Conservation (phyloP, 768 basidiomycete genomes). For the Psilocybe subaeruginosa region DNA sequence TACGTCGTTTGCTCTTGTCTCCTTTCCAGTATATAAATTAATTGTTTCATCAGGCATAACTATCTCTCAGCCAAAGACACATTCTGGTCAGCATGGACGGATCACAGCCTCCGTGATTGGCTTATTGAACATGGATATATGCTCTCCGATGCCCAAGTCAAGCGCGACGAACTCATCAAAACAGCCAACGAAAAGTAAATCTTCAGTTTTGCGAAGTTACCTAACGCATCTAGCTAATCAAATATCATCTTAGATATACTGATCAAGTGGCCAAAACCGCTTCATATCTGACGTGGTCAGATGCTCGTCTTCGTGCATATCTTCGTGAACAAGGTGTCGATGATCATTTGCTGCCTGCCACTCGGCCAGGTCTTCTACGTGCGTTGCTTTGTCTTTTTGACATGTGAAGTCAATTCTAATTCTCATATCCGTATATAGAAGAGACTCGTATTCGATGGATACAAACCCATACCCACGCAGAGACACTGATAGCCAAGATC, state of each 20-base stretch:
- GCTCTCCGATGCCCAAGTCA: constrained; percentile 58
- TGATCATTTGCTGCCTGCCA: constrained; percentile 67
- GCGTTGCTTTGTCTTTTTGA: constrained; percentile 22
- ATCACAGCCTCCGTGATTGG: constrained; percentile 73
- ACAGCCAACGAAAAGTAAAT: constrained; percentile 72
- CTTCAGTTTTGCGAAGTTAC: not conserved
- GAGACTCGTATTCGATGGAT: constrained; percentile 83
- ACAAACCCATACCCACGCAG: constrained; percentile 59
- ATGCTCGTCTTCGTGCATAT: constrained; percentile 89
- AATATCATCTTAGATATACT: constrained; percentile 45
- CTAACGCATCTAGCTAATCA: not conserved
- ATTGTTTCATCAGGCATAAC: constrained; percentile 55
- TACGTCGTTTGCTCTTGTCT: constrained; percentile 32
- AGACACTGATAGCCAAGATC: constrained; percentile 61
- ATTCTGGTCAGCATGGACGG: constrained; percentile 71
- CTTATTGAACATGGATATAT: constrained; percentile 75
- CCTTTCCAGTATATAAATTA: not conserved
- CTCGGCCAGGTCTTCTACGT: constrained; percentile 82
- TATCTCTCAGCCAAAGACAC: constrained; percentile 64
- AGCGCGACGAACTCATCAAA: constrained; percentile 76
- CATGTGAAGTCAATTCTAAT: not conserved
- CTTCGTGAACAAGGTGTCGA: constrained; percentile 75
- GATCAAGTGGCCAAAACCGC: constrained; percentile 46
- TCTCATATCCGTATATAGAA: constrained; percentile 41
- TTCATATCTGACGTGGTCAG: constrained; percentile 88